Conservation (phyloP, 192 early-diverging fungal genomes). For the Coemansia sp. region DNA sequence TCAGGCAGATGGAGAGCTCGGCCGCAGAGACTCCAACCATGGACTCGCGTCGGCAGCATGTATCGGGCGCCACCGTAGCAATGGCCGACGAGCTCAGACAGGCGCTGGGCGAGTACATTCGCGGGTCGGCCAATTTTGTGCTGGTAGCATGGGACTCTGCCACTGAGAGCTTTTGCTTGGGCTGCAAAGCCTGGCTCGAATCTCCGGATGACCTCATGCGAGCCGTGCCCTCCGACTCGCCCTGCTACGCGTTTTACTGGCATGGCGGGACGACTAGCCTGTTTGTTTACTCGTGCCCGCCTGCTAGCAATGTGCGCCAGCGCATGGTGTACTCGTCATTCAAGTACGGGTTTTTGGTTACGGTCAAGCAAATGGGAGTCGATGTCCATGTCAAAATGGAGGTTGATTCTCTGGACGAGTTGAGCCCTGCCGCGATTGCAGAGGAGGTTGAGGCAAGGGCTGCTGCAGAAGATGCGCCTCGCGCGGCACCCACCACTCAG, state of each 20-base stretch:
- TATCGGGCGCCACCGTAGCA: conserved; percentile 62
- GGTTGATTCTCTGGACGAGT: conserved; percentile 59
- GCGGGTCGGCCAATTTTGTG: conserved; percentile 61
- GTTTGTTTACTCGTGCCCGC: conserved; percentile 88
- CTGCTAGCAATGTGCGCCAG: conserved; percentile 74
- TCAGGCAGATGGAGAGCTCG: conserved; percentile 27
- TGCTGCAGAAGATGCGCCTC: background rate
- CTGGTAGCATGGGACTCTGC: conserved; percentile 53
- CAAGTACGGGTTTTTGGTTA: conserved; percentile 58
- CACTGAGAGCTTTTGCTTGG: conserved; percentile 58
- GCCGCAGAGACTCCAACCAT: conserved; percentile 15
- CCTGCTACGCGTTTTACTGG: conserved; percentile 60
- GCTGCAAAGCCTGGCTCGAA: conserved; percentile 36
- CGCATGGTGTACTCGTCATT: conserved; percentile 90
- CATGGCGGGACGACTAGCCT: conserved; percentile 40
- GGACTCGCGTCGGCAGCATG: conserved; percentile 62
- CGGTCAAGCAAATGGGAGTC: conserved; percentile 57
- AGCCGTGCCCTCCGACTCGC: conserved; percentile 57
- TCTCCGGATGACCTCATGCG: conserved; percentile 51
- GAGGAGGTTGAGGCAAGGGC: conserved; percentile 50
- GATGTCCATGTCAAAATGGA: conserved; percentile 65
- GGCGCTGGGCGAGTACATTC: conserved; percentile 58
- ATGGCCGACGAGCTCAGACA: conserved; percentile 57
- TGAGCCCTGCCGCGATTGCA: conserved; percentile 55
- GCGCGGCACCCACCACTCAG: conserved; percentile 11